Base-by-base conservation (phyloP, 2,329 filamentous ascomycete genomes). In the Aspergillus sp. region DNA sequence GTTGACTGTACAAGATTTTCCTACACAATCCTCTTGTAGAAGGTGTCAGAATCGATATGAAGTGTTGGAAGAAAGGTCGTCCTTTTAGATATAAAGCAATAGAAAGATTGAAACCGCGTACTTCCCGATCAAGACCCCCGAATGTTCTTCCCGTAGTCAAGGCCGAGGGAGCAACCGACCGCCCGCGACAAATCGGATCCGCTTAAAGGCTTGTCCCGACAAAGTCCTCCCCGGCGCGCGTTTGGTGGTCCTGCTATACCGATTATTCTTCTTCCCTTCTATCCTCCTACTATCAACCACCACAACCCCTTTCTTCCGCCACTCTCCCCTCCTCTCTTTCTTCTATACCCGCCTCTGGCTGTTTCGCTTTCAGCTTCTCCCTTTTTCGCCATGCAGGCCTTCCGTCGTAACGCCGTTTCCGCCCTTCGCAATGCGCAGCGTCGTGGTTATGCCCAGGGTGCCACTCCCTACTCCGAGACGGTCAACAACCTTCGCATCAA, bases 401-500 rank as follows among this genome's bases (percentile, higher is more conserved):
- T 96, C 76, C 81, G 88, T 71, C 86, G 88, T 82, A 85, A 85
- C 61, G 77, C 84, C 76, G 82, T 81, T 79, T 86, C 82, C 78
- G 86, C 81, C 77, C 76, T 87, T 79, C 83, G 81, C 64, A 78
- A 83, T 78, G 76, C 64, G 76, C 82, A 87, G 70, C 83, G 84
- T 72, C 87, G 91, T 74, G 77, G 81, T 64, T 96, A 96, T 81
- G 87, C 88, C 72, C 87, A 88, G 48, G 77, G 81, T 61, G 81
- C 81, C 57, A 83, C 85, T 62, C 84, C 84, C 58, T 93, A 93
- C 74, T 76, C 86, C 64, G 75, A 83, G 67, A 93, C 89, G 54
- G 81, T 87, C 71, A 79, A 87, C 69, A 97, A 97, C 82, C 85
- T 97, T 69, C 88, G 91, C 78, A 92, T 97, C 81, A 96, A 91